These are phyloP conservation scores for Aspergillus steynii DNA, from an alignment of 495 filamentous ascomycete genomes.

Conservation along the genomic window DNA sequence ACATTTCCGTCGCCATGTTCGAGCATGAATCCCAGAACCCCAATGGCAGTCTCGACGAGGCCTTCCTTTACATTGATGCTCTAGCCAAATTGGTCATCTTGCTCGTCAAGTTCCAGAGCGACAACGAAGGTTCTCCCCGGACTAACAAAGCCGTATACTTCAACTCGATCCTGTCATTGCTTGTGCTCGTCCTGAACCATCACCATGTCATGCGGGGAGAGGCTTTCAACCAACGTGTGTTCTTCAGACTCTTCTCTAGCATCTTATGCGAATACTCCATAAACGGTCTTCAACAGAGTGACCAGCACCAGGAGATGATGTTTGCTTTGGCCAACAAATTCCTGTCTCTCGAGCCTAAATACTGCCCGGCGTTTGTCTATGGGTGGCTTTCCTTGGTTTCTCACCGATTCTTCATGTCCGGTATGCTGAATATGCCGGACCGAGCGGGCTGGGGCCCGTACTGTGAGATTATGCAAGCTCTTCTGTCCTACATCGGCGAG, in stretches of 20 bases:
- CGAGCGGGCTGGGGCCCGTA: conserved; percentile 74
- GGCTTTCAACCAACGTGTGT: conserved; percentile 81
- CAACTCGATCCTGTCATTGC: conserved; percentile 69
- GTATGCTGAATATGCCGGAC: conserved; percentile 67
- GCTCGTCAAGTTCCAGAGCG: conserved; percentile 69
- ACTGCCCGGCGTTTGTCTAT: conserved; percentile 79
- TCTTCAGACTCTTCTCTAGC: conserved; percentile 87
- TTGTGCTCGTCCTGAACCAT: conserved; percentile 79
- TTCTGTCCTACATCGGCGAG: conserved; percentile 74
- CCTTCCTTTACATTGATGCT: conserved; percentile 78
- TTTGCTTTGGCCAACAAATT: conserved; percentile 74
- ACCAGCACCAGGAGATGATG: conserved; percentile 67
- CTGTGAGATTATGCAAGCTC: conserved; percentile 70
- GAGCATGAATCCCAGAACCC: conserved; percentile 64
- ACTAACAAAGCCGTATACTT: conserved; percentile 65
- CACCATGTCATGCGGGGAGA: conserved; percentile 83
- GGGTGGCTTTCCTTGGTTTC: conserved; percentile 79
- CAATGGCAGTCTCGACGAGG: conserved; percentile 63
- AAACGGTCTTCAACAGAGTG: conserved; percentile 45
- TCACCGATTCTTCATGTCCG: conserved; percentile 85
- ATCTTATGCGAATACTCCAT: conserved; percentile 70
- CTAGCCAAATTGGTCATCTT: conserved; percentile 79
- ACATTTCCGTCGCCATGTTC: conserved; percentile 72
- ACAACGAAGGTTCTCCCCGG: conserved; percentile 57
- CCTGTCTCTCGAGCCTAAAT: conserved; percentile 69